Base-by-base conservation (phyloP, 75 land plant genomes). In the Chamaecyparis obtusa region DNA sequence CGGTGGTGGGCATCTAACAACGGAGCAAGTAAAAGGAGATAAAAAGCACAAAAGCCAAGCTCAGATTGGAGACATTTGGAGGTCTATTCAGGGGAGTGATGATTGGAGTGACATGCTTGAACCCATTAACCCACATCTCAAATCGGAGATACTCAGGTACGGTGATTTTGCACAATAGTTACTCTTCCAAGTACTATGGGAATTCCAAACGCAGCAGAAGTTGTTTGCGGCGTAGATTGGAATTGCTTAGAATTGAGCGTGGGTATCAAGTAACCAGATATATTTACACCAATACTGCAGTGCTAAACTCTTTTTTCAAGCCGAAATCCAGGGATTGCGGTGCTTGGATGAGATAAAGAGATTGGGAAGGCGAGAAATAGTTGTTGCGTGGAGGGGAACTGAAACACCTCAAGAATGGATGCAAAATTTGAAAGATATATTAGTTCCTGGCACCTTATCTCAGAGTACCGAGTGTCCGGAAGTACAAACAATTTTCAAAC, bases 191-290 rank as follows among this genome's bases (percentile, higher is more conserved):
- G 13, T 81, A 46, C 36, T 83, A 84, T 41, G 88, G 90, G 16
- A 60, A 79, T 24, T 88, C 90, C 87, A 36, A 56, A 3, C 88
- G 83, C 55, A 83, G 88, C 35, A 57, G 3, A 57, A 19, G 64
- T 15, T 15, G 21, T 2, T 21, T 57, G 14, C 2, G 16, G 16
- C 5, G 9, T 4, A 44, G 48, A 44, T 1, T 16, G 21, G 64
- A 57, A 57, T 16, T 57, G 64, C 21, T 15, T 2, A 57, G 16
- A 54, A 41, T 30, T 19, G 32, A 84, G 39, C 27, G 55, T 39
- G 90, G 90, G 44, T 90, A 90, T 72, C 84, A 85, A 41, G 57
- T 90, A 4, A 90, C 89, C 16, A 81, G 85, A 43, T 90, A 90
- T 74, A 54, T 90, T 49, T 90, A 85, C 71, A 87, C 91, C 67